Evolutionary conservation across 1,139 yeast genomes (phyloP).

Genomic region (Pichiaceae sp.): DNA sequence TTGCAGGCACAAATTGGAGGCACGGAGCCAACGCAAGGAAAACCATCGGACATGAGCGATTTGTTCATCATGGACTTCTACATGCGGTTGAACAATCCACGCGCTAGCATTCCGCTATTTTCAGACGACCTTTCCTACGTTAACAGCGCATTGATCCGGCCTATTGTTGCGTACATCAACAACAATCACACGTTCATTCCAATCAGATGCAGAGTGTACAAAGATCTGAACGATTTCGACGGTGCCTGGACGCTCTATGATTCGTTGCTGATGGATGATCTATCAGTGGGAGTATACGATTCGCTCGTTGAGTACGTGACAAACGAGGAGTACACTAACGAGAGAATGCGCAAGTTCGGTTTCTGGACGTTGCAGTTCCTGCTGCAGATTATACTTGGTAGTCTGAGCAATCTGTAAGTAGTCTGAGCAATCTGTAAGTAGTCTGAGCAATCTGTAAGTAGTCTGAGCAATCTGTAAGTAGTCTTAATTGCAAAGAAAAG

Average conservation of each 20-base stretch:
- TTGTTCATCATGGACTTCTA: constrained; percentile 68
- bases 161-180: constrained; percentile 92
- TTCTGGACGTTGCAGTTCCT: constrained; percentile 89
- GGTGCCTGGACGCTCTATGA: constrained; percentile 97
- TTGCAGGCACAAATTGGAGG: constrained; percentile 1
- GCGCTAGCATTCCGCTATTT: constrained; percentile 83
- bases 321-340: constrained; percentile 70
- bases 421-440: too few relatives aligned
- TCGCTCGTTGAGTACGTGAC: constrained; percentile 84
- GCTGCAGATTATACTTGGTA: constrained; percentile 72
- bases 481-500: too few relatives aligned
- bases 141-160: constrained; percentile 85
- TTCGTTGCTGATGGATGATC: constrained; percentile 82
- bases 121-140: constrained; percentile 78
- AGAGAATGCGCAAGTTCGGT: constrained; percentile 75
- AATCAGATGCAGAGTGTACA: constrained; percentile 75
- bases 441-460: too few relatives aligned
- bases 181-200: constrained; percentile 86
- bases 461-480: too few relatives aligned
- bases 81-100: constrained; percentile 70
- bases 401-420: constrained; percentile 32
- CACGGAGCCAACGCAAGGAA: constrained; percentile 19
- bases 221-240: constrained; percentile 71
- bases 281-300: constrained; percentile 83
- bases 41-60: constrained; percentile 13